Evolutionary conservation across 1,139 yeast species (phyloP), one percentile per base, ranked within the genome.

Genomic region (Diutina catenulata): DNA sequence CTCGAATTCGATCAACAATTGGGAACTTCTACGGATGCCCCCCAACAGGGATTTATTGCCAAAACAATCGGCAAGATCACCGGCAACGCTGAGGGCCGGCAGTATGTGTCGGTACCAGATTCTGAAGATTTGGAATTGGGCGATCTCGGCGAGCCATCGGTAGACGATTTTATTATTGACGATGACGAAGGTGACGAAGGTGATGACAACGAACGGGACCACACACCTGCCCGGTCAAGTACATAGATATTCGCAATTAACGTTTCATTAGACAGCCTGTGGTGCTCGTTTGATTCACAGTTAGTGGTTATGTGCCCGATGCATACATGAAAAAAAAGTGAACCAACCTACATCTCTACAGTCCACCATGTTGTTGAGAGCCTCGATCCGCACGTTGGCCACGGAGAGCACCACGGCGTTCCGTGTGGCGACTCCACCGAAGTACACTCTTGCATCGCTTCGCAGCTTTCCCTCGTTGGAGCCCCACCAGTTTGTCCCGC

Each of bases 401-500:
- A 32, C 37, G 14, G 35, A 31, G 31, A 18, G 11, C 27, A n/a
- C 19, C 14, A n/a, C 28, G 21, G 25, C 29, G 23, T 40, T 45
- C 33, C 40, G 45, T 16, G 40, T 42, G 31, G 47, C 46, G 13
- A 23, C 37, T 23, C 91, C 94, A 14, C 84, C 95, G 23, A 65
- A 70, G 47, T 84, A 76, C 50, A 86, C 91, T 0, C 64, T 88
- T 45, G 78, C 94, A n/a, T 73, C 94, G 4, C 60, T 86, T 40
- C 75, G 96, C 44, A 57, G 77, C 15, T 91, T 91, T 57, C 98
- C 98, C 28, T 80, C 94, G 7, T 68, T 91, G 42, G 95, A 86
- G 57, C 98, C 98, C 28, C 69, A 71, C 38, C 57, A 75, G 22
- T 73, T 82, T 48, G 70, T 82, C 41, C 93, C 96, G 19, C 76